Conservation (phyloP, 257 asterid genomes). For the Nicotiana knightiana region DNA sequence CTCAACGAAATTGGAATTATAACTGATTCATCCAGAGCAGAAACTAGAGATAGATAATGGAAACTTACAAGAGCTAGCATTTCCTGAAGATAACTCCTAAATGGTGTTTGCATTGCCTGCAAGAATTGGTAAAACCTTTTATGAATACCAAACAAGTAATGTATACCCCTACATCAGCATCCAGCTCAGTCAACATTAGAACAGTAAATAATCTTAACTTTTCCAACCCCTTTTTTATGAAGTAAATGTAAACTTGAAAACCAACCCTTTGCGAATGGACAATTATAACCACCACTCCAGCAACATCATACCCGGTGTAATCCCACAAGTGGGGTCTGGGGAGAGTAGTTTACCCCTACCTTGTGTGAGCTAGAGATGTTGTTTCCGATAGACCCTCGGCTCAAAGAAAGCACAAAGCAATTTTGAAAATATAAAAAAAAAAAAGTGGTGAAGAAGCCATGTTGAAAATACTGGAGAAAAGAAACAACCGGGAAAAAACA, state of each 20-base stretch:
- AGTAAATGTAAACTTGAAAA: too few relatives aligned
- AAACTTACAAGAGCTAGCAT: conserved; percentile 75
- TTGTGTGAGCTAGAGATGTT: too few relatives aligned
- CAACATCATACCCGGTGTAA: too few relatives aligned
- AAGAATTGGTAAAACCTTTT: neutral
- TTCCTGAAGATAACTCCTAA: conserved; percentile 76
- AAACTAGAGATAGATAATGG: neutral
- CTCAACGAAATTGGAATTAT: neutral
- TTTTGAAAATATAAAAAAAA: too few relatives aligned
- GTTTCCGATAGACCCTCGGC: too few relatives aligned
- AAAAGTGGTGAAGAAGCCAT: too few relatives aligned
- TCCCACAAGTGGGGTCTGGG: too few relatives aligned
- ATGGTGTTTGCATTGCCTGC: conserved; percentile 91
- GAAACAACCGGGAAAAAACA: neutral
- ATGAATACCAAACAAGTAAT: neutral
- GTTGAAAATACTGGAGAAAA: too few relatives aligned
- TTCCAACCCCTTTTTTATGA: neutral
- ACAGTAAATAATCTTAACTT: neutral
- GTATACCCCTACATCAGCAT: conserved; percentile 2
- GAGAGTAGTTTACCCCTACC: too few relatives aligned
- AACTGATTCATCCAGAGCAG: neutral
- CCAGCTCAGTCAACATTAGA: neutral
- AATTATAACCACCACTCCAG: neutral
- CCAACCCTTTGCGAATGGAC: neutral
- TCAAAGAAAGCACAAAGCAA: too few relatives aligned